phyloP scores from a whole-genome alignment of 257 asterid species.

The Ehretia macrophylla region DNA sequence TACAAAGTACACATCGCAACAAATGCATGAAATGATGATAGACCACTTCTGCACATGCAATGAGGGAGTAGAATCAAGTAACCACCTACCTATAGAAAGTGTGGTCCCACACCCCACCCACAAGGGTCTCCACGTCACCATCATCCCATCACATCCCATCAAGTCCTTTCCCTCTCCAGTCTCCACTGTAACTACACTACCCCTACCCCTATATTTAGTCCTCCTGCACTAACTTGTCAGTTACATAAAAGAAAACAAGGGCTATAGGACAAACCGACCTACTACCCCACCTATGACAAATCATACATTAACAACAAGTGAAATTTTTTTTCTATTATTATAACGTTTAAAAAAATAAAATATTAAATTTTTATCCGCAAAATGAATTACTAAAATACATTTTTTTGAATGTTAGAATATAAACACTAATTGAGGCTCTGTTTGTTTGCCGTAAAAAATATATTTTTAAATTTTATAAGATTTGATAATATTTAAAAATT shows the following conservation, averaged over 20 bases:
- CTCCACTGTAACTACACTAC: not conserved
- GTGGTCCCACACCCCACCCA: not conserved
- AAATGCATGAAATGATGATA: conserved; percentile 14
- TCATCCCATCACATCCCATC: conserved; percentile 6
- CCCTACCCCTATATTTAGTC: not conserved
- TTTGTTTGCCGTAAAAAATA: too few relatives aligned
- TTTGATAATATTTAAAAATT: too few relatives aligned
- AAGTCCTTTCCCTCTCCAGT: not conserved
- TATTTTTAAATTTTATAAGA: too few relatives aligned
- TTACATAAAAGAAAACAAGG: not conserved
- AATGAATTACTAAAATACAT: too few relatives aligned
- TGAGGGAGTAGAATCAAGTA: not conserved
- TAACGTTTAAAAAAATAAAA: too few relatives aligned
- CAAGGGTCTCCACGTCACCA: not conserved
- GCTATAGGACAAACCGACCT: conserved; percentile 22
- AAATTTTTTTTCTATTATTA: too few relatives aligned
- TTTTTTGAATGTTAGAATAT: too few relatives aligned
- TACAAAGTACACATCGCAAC: not conserved
- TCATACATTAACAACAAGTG: conserved; percentile 7
- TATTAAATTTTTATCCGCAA: too few relatives aligned
- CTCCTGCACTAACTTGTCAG: too few relatives aligned
- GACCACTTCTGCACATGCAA: conserved; percentile 21
- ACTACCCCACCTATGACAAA: conserved; percentile 2
- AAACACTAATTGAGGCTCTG: too few relatives aligned
- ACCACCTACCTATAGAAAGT: not conserved